A percentile compares a stretch with the other conserved stretches of the same genome.
Evolutionary conservation across 1,139 yeast species (phyloP).

Genomic region (Dujonia santamariae): DNA sequence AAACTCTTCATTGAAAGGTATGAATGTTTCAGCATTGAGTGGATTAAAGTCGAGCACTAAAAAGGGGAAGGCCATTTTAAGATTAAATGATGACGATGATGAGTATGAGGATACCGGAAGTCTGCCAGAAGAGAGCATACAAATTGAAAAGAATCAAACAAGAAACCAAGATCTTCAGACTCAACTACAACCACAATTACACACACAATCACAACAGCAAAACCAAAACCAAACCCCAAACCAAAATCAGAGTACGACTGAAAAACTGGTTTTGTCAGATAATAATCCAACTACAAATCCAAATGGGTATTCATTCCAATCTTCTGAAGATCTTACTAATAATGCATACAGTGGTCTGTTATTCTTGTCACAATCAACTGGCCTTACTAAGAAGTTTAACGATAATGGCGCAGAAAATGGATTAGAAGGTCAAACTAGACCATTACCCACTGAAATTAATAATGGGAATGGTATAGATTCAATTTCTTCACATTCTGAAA

Average conservation of each 20-base stretch:
- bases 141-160: neutral
- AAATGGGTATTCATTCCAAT: constrained; percentile 1
- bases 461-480: neutral
- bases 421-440: neutral
- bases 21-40: constrained; percentile 13
- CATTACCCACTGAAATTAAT: neutral
- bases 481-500: constrained; percentile 17
- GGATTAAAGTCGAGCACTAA: constrained; percentile 40
- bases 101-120: constrained; percentile 26
- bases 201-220: neutral
- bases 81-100: constrained; percentile 27
- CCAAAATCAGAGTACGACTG: no score
- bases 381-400: constrained; percentile 37
- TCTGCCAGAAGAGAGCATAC: constrained; percentile 3
- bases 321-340: constrained; percentile 13
- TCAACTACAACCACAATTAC: neutral
- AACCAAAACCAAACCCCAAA: no score
- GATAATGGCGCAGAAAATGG: constrained; percentile 8
- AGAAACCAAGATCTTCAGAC: neutral
- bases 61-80: constrained; percentile 40
- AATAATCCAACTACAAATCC: no score
- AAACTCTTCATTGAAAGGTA: constrained; percentile 33
- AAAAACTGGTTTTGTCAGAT: no score
- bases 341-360: constrained; percentile 45
- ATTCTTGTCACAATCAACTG: constrained; percentile 45